These are phyloP conservation scores for Aspergillus ibericus DNA, from an alignment of 2,329 filamentous ascomycete genomes.

Conservation along the genomic window DNA sequence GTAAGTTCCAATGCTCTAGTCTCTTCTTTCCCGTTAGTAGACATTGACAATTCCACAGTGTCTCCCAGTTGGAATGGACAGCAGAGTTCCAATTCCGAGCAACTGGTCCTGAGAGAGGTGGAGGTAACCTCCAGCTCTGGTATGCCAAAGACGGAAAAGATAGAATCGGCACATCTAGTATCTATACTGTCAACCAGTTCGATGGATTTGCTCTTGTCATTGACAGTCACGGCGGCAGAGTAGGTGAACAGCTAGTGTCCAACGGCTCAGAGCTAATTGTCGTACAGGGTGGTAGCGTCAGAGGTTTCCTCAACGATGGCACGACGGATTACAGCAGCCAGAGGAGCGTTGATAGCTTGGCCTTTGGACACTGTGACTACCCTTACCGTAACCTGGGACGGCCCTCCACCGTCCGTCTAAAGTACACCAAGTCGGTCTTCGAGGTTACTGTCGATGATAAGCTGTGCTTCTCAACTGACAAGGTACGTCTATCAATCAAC, in stretches of 20 bases:
- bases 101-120: slow-evolving; percentile 78
- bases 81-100: slow-evolving; percentile 85
- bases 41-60: slow-evolving; percentile 29
- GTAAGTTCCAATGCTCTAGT: slow-evolving; percentile 30
- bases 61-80: slow-evolving; percentile 68
- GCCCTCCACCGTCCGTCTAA: slow-evolving; percentile 76
- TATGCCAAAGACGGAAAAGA: slow-evolving; percentile 69
- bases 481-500: slow-evolving; percentile 37
- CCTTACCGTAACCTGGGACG: slow-evolving; percentile 87
- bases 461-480: slow-evolving; percentile 79
- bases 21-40: background rate
- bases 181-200: slow-evolving; percentile 82
- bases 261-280: slow-evolving; percentile 3
- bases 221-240: slow-evolving; percentile 74
- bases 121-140: slow-evolving; percentile 93
- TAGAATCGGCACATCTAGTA: slow-evolving; percentile 68
- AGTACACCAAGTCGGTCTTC: slow-evolving; percentile 64
- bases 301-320: slow-evolving; percentile 94
- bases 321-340: slow-evolving; percentile 74
- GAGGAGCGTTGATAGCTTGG: slow-evolving; percentile 75
- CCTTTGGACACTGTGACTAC: slow-evolving; percentile 92
- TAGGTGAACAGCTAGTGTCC: slow-evolving; percentile 27
- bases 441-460: slow-evolving; percentile 77
- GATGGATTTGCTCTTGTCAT: slow-evolving; percentile 88
- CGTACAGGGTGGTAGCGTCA: slow-evolving; percentile 68